Conservation (phyloP, 257 asterid species). For the Cruciata laevipes region DNA sequence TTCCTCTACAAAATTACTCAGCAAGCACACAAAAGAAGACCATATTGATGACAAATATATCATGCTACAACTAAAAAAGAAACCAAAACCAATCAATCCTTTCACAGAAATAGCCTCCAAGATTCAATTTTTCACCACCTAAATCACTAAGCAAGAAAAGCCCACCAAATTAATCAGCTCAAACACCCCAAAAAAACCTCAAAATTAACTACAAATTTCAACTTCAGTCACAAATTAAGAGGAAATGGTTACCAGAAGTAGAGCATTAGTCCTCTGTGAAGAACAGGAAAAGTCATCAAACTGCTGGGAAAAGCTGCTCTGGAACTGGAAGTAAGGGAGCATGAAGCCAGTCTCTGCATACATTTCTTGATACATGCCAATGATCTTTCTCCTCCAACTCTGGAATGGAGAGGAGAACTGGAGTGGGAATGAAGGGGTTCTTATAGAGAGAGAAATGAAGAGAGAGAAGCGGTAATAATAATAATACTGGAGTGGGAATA, state of each 20-base stretch:
- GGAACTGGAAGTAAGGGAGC: slow-evolving; percentile 62
- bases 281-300: slow-evolving; percentile 50
- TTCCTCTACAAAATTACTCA: slow-evolving; percentile 25
- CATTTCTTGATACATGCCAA: slow-evolving; percentile 31
- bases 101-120: slow-evolving; percentile 4
- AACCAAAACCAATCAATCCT: not conserved
- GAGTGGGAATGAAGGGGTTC: slow-evolving; percentile 26
- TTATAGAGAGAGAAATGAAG: slow-evolving; percentile 38
- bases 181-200: not conserved
- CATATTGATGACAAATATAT: slow-evolving; percentile 15
- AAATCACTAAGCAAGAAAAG: not conserved
- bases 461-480: slow-evolving; percentile 18
- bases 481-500: not conserved
- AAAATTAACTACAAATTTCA: no score
- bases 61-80: not conserved
- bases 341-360: slow-evolving; percentile 63
- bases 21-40: slow-evolving; percentile 31
- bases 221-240: slow-evolving; percentile 5
- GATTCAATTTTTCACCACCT: slow-evolving; percentile 5
- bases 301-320: slow-evolving; percentile 47
- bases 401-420: slow-evolving; percentile 17
- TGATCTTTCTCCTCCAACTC: slow-evolving; percentile 5
- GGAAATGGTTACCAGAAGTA: slow-evolving; percentile 32
- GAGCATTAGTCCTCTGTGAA: slow-evolving; percentile 44
- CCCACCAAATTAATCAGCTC: not conserved